phyloP scores from a whole-genome alignment of 495 filamentous ascomycete species.

The Lasiosphaeria hispida region DNA sequence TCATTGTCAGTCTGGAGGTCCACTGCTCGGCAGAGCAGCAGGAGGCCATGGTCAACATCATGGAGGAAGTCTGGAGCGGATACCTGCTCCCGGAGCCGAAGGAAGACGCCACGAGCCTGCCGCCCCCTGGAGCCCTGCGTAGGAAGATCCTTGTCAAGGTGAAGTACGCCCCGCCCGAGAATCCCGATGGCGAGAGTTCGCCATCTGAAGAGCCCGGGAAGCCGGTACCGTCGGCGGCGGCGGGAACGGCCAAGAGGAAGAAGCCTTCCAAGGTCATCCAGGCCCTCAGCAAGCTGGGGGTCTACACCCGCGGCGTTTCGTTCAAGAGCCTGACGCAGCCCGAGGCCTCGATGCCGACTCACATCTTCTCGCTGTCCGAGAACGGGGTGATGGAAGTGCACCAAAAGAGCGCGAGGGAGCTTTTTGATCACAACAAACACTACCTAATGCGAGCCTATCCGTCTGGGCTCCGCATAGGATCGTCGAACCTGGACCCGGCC shows the following conservation, averaged over 20 bases:
- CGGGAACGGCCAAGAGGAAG: slow-evolving; percentile 32
- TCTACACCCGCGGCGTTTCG: slow-evolving; percentile 79
- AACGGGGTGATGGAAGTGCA: slow-evolving; percentile 70
- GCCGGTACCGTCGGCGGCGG: slow-evolving; percentile 12
- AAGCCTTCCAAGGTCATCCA: slow-evolving; percentile 70
- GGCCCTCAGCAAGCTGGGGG: slow-evolving; percentile 66
- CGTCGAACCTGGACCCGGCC: slow-evolving; percentile 80
- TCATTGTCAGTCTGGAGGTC: slow-evolving; percentile 88
- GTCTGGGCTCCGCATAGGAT: slow-evolving; percentile 73
- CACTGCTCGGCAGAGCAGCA: slow-evolving; percentile 79
- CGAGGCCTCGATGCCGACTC: slow-evolving; percentile 68
- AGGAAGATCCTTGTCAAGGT: slow-evolving; percentile 89
- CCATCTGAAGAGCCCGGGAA: slow-evolving; percentile 26
- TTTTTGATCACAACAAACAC: slow-evolving; percentile 80
- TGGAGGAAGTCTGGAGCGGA: slow-evolving; percentile 71
- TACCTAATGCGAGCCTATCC: slow-evolving; percentile 90
- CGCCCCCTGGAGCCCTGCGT: slow-evolving; percentile 61
- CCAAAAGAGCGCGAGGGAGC: slow-evolving; percentile 51
- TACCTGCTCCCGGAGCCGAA: slow-evolving; percentile 61
- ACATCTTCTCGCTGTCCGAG: slow-evolving; percentile 87
- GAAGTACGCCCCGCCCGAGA: slow-evolving; percentile 60
- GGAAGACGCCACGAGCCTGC: slow-evolving; percentile 52
- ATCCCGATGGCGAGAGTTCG: slow-evolving; percentile 18
- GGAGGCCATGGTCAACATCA: slow-evolving; percentile 84
- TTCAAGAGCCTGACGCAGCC: slow-evolving; percentile 66